These are phyloP conservation scores for Penicillium sp. DNA, from an alignment of 2,329 filamentous ascomycete genomes.

Conservation along the genomic window DNA sequence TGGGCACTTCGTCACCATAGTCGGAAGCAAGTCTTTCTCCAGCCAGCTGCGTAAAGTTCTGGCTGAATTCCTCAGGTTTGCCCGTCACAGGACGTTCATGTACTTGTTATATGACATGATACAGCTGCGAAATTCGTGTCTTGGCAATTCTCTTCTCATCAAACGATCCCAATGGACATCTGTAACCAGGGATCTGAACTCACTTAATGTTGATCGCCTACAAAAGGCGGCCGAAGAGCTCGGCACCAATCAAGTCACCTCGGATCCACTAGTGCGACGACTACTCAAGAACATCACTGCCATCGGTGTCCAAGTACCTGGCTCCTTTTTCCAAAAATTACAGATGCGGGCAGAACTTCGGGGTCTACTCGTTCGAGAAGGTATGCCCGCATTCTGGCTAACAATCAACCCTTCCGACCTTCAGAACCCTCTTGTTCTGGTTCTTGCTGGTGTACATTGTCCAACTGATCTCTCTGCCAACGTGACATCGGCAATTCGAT, in stretches of 20 bases:
- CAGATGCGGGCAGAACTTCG: slow-evolving; percentile 2
- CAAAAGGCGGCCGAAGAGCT: background rate
- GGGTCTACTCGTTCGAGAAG: slow-evolving; percentile 5
- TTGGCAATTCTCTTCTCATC: background rate
- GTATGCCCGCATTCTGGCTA: slow-evolving; percentile 7
- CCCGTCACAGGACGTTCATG: background rate
- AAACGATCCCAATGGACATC: background rate
- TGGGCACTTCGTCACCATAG: slow-evolving; percentile 2
- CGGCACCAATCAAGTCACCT: background rate
- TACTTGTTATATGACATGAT: background rate
- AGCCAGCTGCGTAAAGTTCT: background rate
- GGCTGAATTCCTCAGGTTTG: background rate
- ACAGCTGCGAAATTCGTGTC: background rate
- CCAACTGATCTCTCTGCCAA: background rate
- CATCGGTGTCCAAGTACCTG: background rate
- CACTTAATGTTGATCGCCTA: background rate
- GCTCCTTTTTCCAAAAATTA: background rate
- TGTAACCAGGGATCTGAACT: background rate
- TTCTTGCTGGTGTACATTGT: background rate
- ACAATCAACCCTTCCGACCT: slow-evolving; percentile 12
- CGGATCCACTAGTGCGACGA: background rate
- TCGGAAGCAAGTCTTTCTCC: background rate
- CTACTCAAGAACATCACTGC: background rate
- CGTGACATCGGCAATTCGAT: background rate
- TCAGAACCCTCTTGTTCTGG: slow-evolving; percentile 6